Base-by-base conservation (phyloP, 2,329 filamentous ascomycete genomes). In the Diaporthe sp. region DNA sequence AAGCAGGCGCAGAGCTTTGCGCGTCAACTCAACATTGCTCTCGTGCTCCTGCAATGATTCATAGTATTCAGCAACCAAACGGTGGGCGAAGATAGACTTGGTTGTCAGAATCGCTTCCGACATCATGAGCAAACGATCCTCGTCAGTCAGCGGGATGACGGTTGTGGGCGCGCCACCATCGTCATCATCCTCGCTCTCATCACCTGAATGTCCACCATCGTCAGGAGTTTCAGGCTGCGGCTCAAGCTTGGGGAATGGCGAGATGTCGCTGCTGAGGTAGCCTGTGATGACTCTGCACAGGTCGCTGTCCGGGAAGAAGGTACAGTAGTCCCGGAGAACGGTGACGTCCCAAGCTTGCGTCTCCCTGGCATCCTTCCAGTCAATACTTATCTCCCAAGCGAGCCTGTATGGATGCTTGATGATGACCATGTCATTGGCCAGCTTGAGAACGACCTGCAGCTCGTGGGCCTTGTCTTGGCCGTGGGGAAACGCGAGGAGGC, bases 361-460 rank as follows among this genome's bases (percentile, higher is more conserved):
- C 61, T 90, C 90, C 78, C 94, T 92, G 55, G 91, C 86, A 82
- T 98, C 96, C 78, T 94, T 90, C 94, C 96, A 98, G 80, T 98
- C 94, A 74, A 99, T 87, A 39, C 94, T 90, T 75, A 98, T 93
- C 79, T 95, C 93, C 97, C 97, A 99, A 0, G 97, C 97, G 22
- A 97, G 88, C 76, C 93, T 91, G 83, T 93, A 98, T 0, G 95
- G 94, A 78, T 98, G 95, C 79, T 96, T 96, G 81, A 99, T 97
- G 75, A 98, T 94, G 75, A 99, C 96, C 94, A 99, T 98, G 75
- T 96, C 97, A 76, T 92, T 91, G 0, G 96, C 95, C 70, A 97
- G 86, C 75, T 93, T 92, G 79, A 93, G 84, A 0, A 98, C 93
- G 76, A 93, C 92, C 47, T 91, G 86, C 35, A 94, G 90, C 82